Evolutionary conservation across 2,329 filamentous ascomycete species (phyloP), one percentile per base, ranked within the genome.

Genomic region (Claviceps sp.): DNA sequence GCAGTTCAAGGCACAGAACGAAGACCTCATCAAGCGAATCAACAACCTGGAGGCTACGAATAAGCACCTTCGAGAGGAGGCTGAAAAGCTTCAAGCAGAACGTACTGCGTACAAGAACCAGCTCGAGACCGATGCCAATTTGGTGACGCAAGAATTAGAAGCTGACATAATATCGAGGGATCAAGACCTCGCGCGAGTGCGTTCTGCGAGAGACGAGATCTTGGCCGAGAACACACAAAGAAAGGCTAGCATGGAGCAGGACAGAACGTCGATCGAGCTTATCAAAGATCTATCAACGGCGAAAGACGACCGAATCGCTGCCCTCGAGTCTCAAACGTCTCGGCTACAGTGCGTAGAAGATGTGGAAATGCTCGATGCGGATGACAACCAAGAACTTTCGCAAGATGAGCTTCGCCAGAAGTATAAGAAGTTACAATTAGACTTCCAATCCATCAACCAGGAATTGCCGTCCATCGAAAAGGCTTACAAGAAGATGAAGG

Each of bases 21-120:
- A 97, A 62, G 91, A 97, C 60, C 79, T 95, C 8, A 88, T 96
- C 59, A 91, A 88, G 66, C 84, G 88, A 40, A 83, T 95, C 62
- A 98, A 98, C 65, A 84, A 91, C 60, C 70, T 97, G 14, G 91
- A 97, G 67, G 88, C 88, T 3, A 86, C 84, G 13, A 96, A 96
- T 65, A 83, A 85, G 54, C 84, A 89, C 58, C 68, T 97, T 34
- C 82, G 85, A 38, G 86, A 95, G 65, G 89, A 95, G 61, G 84
- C 86, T 5, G 84, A 91, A 61, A 94, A 86, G 64, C 72, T 90
- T 49, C 87, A 91, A 60, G 82, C 87, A 1, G 93, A 98, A 65
- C 77, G 93, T 52, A 89, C 87, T 4, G 76, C 83, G 11, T 95
- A 89, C 65, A 85, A 88, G 51, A 80, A 79, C 38, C 84, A 90